Base-by-base conservation (phyloP, 176 grass and related monocot genomes). In the Saccharum spontaneum region DNA sequence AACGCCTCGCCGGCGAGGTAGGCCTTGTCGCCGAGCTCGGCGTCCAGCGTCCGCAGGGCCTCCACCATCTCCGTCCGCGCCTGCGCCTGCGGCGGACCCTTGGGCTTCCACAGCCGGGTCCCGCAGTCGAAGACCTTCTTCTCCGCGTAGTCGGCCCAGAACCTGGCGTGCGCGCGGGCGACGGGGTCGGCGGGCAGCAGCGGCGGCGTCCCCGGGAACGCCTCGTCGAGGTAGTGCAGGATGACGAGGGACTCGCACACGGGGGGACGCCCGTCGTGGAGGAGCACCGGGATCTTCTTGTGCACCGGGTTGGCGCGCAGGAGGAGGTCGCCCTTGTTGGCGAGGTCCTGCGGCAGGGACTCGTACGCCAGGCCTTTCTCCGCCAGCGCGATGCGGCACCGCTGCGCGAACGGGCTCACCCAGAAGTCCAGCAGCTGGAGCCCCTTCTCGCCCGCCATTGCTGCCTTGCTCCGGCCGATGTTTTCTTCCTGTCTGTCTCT, bases 221-320 rank as follows among this genome's bases (percentile, higher is more conserved):
- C 84, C 34, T 92, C 92, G 11, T 94, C 92, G 55, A 94, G 38
- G 70, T 94, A 94, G 0, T 83, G 3, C 10, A 94, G n/a, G 79
- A 94, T 94, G 82, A 77, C 0, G 73, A 90, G 79, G 4, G 93
- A 94, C 73, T 94, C 92, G 75, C 63, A 86, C 8, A 92, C 9
- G 15, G 73, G 14, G 7, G 73, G 18, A 2, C 49, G 80, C 18
- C 88, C 90, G 36, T 14, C 78, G 73, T 95, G 90, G 44, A 95
- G 36, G 67, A 95, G 82, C 8, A 95, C 85, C 0, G 93, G 93
- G 41, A 94, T 22, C 83, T 94, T 92, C 75, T 88, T 88, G 74
- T 92, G 75, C 17, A 95, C 10, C 14, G 94, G 94, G 71, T 96
- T 96, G 83, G 84, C 72, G 7, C 80, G 73, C 17, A 94, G 81